Conservation (phyloP, 177 flowering plant species). For the Tripterygium wilfordii region DNA sequence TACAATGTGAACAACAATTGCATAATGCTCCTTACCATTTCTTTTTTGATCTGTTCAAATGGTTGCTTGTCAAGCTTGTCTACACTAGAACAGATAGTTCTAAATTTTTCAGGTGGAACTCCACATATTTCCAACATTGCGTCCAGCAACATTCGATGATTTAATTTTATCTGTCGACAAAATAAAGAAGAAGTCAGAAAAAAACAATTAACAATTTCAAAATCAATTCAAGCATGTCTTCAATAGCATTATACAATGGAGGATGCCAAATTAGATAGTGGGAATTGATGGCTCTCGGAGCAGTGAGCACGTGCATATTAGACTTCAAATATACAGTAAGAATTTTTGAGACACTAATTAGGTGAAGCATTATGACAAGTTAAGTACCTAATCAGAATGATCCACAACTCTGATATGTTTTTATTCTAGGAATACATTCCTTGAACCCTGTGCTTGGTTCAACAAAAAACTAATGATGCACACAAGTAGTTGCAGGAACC, state of each 20-base stretch:
- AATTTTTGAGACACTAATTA: too few relatives aligned
- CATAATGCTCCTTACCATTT: conserved; percentile 91
- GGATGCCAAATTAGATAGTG: background rate
- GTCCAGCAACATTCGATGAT: conserved; percentile 83
- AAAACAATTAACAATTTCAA: background rate
- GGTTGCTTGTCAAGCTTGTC: conserved; percentile 96
- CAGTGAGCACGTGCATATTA: too few relatives aligned
- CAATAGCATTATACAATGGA: background rate
- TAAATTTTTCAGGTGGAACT: conserved; percentile 82
- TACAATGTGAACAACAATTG: too few relatives aligned
- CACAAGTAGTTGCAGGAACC: too few relatives aligned
- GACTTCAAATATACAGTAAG: too few relatives aligned
- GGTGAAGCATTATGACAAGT: too few relatives aligned
- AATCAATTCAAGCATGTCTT: background rate
- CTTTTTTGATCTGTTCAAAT: conserved; percentile 73
- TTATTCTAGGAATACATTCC: too few relatives aligned
- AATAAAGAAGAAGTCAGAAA: background rate
- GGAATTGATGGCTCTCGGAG: too few relatives aligned
- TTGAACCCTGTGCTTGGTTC: too few relatives aligned
- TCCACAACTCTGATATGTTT: too few relatives aligned
- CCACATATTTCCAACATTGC: conserved; percentile 97
- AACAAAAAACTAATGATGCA: too few relatives aligned
- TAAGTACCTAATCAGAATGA: too few relatives aligned
- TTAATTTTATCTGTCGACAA: conserved; percentile 66
- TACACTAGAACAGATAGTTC: conserved; percentile 93